Base-by-base conservation (phyloP, 2,329 filamentous ascomycete genomes). In the Trichoderma sp. region DNA sequence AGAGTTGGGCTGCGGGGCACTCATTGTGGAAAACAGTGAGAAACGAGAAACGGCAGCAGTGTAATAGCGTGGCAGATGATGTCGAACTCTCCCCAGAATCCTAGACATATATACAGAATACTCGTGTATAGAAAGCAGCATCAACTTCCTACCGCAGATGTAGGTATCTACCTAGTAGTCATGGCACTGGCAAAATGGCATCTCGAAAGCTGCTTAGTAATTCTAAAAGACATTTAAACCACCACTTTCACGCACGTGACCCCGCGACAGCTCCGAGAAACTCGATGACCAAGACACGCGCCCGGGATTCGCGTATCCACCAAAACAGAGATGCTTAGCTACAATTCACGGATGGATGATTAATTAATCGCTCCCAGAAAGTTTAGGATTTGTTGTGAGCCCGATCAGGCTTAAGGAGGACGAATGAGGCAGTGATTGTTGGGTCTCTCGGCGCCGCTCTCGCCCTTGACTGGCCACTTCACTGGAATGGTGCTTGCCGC, bases 11-110 rank as follows among this genome's bases (percentile, higher is more conserved):
- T 76, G 64, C 56, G 77, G 74, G 35, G 81, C 79, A 75, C 80
- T 79, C 83, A 84, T 84, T 35, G 75, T 79, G 75, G 74, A 71
- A 53, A 71, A 41, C 5, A 59, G 16, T 53, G 76, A 75, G 65
- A 75, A 50, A 35, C 72, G 72, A 56, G 71, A 71, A 33, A 71
- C 11, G 53, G 35, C 53, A 24, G 60, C 33, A 50, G 66, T 60
- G 29, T 41, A 62, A 18, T 53, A 45, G 35, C 59, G 64, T 53
- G 75, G 75, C 45, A 76, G 60, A 64, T 33, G 66, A 75, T 45
- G 50, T 4, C 63, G 72, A n/a, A 62, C 11, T 53, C 72, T 74
- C 41, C 59, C 65, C 33, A 76, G 21, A 56, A 71, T 29, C 66
- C 66, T 41, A 21, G 71, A 71, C 65, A 76, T 73, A 21, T 56